Evolutionary conservation across 169 alveolate species (phyloP), one percentile per base, ranked within the genome.

Genomic region (Babesia gibsoni): DNA sequence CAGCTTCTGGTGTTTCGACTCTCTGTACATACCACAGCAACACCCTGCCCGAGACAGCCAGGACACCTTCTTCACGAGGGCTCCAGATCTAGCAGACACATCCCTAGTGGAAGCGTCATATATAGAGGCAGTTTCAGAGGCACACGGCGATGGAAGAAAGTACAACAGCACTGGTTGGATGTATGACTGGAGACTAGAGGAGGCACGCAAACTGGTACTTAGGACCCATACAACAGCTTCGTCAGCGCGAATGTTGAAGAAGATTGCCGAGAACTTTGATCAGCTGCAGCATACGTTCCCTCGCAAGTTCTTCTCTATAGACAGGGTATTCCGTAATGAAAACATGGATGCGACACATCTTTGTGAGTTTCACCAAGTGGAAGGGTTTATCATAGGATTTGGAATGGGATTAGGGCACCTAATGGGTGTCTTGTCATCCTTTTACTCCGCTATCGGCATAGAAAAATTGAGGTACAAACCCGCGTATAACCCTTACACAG

Each of bases 211-310:
- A 42, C 74, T 77, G 41, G 86, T 90, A 25, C 90, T 97, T 69
- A 84, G 99, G 82, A 98, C 99, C 2, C 99, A 98, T 82, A 97
- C 99, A 3, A 98, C 99, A n/a, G 98, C 99, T 1, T 96, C 95
- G 65, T 93, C 99, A 1, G 96, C 98, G 29, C 90, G 97, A 63
- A 90, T 95, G 93, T 90, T 98, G 37, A 91, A 92, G 68, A 69
- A 88, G 61, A 84, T 96, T 52, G 99, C 99, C 10, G 93, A 96
- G 79, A 94, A 95, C 67, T 91, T 89, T 64, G 84, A 92, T 18
- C 25, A 49, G 43, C 56, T 61, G 35, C 57, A 46, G 29, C 75
- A 41, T 56, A 82, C 64, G 35, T 78, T 90, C 58, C 98, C 98
- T 16, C 90, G 92, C 90, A 96, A 95, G 91, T 97, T 91, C 89